Evolutionary conservation across 257 asterid genomes (phyloP), one percentile per base, ranked within the genome.

Genomic region (Oldenlandia corymbosa): DNA sequence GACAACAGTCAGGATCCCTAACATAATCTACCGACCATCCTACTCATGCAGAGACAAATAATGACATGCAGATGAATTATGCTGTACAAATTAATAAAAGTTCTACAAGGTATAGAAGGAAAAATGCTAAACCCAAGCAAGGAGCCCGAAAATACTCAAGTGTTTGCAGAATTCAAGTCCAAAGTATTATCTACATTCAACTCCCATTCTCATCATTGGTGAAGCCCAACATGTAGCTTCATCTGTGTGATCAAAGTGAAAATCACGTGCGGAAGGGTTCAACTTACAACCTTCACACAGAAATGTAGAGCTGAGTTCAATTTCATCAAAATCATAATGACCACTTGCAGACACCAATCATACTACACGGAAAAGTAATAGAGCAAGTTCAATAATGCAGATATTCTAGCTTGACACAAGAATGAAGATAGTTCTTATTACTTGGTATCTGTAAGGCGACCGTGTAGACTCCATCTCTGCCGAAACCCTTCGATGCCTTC

Each of bases 381-480:
- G 23, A 17, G 43, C 10, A 0, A 65, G 50, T 37, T 36, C 6
- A 11, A 66, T 30, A 43, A n/a, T 45, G 39, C 5, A 64, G 41
- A 65, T 55, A 10, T 30, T 47, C 39, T 55, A 26, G 46, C 59
- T 57, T 14, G 23, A 26, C 34, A n/a, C 45, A 27, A 32, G 39
- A 47, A 39, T 54, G 66, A 70, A 52, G 48, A 71, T 37, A 23
- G 46, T 47, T 18, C 34, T 54, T 43, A 63, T 70, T 91, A 91
- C 98, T 80, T 84, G 80, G 90, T 80, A 79, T 91, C 98, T 5
- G 84, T 79, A 61, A 91, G 84, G 61, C 88, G 88, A 42, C 96
- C 97, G 10, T 91, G 96, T 64, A 88, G 74, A 76, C 95, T 91
- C 96, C 97, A 91, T 76, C 97, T 85, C 70, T 86, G 96, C 60